Conservation (phyloP, 176 grass and related monocot species). For the Thalia dealbata region DNA sequence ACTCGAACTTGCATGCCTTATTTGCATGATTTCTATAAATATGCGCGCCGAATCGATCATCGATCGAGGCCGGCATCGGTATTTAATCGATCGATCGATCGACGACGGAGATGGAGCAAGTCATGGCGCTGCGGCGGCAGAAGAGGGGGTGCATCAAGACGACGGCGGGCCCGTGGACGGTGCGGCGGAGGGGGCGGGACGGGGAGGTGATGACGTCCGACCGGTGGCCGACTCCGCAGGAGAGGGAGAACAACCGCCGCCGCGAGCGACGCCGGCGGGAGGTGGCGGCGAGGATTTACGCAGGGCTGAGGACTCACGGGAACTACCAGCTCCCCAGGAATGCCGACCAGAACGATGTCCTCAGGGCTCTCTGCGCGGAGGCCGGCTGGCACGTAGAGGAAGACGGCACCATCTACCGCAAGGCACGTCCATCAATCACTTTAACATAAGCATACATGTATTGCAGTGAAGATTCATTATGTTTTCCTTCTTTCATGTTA, state of each 20-base stretch:
- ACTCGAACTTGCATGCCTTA: too few species aligned
- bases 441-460: too few species aligned
- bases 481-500: too few species aligned
- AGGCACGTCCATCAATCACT: too few species aligned
- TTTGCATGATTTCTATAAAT: too few species aligned
- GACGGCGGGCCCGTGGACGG: slow-evolving; percentile 69
- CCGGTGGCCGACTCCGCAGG: slow-evolving; percentile 50
- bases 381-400: slow-evolving; percentile 69
- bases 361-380: slow-evolving; percentile 67
- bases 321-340: slow-evolving; percentile 71
- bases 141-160: slow-evolving; percentile 56
- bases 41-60: too few species aligned
- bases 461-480: too few species aligned
- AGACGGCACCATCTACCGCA: slow-evolving; percentile 54
- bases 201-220: slow-evolving; percentile 43
- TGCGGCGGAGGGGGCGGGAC: slow-evolving; percentile 29
- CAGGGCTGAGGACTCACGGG: slow-evolving; percentile 43
- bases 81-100: too few species aligned
- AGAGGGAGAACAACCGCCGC: slow-evolving; percentile 78
- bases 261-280: slow-evolving; percentile 51
- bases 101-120: too few species aligned
- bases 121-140: too few species aligned
- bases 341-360: slow-evolving; percentile 87
- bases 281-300: slow-evolving; percentile 58
- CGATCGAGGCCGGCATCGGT: too few species aligned